Evolutionary conservation across 2,329 filamentous ascomycete genomes (phyloP).

Genomic region (Colletotrichum eremochloae): DNA sequence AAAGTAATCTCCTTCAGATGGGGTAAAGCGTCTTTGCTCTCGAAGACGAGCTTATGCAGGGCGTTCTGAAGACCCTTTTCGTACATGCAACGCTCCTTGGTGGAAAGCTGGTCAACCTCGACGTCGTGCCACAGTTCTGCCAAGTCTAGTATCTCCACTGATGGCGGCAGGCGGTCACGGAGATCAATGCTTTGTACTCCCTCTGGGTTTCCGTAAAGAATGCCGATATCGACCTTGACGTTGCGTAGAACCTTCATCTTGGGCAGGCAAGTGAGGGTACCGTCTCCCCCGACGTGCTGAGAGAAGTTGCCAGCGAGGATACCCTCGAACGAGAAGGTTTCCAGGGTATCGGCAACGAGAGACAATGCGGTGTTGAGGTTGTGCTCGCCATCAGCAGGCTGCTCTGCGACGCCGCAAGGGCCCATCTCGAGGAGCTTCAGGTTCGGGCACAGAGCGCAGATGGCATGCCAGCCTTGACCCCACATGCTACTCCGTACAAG

Average conservation of each 20-base stretch:
- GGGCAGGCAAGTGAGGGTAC: slow-evolving; percentile 28
- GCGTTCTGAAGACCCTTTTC: slow-evolving; percentile 50
- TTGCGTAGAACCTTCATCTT: slow-evolving; percentile 38
- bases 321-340: slow-evolving; percentile 37
- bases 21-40: slow-evolving; percentile 21
- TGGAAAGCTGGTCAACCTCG: slow-evolving; percentile 29
- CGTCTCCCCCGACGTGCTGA: slow-evolving; percentile 35
- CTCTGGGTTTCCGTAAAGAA: slow-evolving; percentile 28
- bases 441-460: slow-evolving; percentile 40
- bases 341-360: slow-evolving; percentile 33
- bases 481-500: slow-evolving; percentile 41
- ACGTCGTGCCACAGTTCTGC: slow-evolving; percentile 38
- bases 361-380: slow-evolving; percentile 38
- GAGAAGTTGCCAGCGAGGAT: slow-evolving; percentile 38
- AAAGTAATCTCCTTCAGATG: slow-evolving; percentile 37
- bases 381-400: slow-evolving; percentile 38
- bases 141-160: slow-evolving; percentile 32
- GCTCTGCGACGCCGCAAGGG: slow-evolving; percentile 33
- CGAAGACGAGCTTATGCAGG: slow-evolving; percentile 50
- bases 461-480: slow-evolving; percentile 38
- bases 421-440: slow-evolving; percentile 40
- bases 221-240: slow-evolving; percentile 36
- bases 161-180: not conserved
- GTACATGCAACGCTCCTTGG: slow-evolving; percentile 43
- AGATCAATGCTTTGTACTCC: slow-evolving; percentile 27